phyloP scores from a whole-genome alignment of 371 early-diverging fungal genomes.

The Mucor saturninus region DNA sequence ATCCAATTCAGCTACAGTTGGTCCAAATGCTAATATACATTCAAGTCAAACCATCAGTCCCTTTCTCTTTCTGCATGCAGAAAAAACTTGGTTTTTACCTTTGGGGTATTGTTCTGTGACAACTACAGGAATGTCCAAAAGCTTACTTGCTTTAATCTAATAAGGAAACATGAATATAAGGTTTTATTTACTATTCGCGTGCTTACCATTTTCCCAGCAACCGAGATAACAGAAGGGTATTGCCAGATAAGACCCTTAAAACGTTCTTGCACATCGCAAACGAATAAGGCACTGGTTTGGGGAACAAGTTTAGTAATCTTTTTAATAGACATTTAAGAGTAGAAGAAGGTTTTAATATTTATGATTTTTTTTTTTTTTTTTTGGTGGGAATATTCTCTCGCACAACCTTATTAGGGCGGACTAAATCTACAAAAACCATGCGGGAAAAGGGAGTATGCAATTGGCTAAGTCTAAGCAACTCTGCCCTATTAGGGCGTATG shows the following conservation, averaged over 20 bases:
- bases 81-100: slow-evolving; percentile 44
- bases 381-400: neutral
- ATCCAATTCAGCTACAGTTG: slow-evolving; percentile 83
- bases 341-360: neutral
- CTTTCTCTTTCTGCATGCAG: neutral
- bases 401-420: no score
- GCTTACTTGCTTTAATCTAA: slow-evolving; percentile 67
- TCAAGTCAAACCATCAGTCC: slow-evolving; percentile 30
- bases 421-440: no score
- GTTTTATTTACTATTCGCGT: neutral
- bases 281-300: slow-evolving; percentile 81
- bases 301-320: slow-evolving; percentile 53
- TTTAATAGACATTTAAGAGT: slow-evolving; percentile 32
- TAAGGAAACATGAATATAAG: neutral
- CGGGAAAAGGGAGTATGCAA: no score
- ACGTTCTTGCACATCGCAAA: slow-evolving; percentile 93
- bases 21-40: slow-evolving; percentile 67
- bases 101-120: slow-evolving; percentile 91
- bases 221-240: slow-evolving; percentile 79
- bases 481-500: no score
- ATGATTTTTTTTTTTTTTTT: no score
- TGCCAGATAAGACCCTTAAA: slow-evolving; percentile 85
- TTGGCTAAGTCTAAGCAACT: no score
- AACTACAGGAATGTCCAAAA: slow-evolving; percentile 81
- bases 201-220: slow-evolving; percentile 87